A percentile compares a stretch with the other conserved stretches of the same genome.
phyloP scores from a whole-genome alignment of 495 filamentous ascomycete genomes.

The Hapsidospora chrysogenum region DNA sequence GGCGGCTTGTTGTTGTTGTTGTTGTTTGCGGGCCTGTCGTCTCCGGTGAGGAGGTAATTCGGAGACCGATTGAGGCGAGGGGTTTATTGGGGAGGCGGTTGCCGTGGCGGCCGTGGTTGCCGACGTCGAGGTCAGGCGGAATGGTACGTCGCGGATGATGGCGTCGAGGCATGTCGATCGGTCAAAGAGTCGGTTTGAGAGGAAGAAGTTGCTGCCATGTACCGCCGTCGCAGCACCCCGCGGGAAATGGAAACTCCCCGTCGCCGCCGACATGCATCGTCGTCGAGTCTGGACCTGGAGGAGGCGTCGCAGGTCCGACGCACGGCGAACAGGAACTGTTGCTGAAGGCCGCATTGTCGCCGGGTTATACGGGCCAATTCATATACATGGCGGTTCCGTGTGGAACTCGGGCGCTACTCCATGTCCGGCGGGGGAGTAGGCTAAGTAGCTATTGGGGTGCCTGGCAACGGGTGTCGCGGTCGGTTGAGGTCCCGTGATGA shows the following conservation, averaged over 20 bases:
- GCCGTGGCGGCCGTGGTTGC: background rate
- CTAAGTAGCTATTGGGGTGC: too few relatives aligned
- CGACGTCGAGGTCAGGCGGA: constrained; percentile 1
- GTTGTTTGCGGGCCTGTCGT: constrained; percentile 1
- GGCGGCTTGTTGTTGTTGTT: too few relatives aligned
- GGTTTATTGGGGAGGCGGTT: constrained; percentile 1
- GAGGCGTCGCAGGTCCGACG: constrained; percentile 1
- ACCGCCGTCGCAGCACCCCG: background rate
- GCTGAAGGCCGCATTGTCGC: constrained; percentile 2
- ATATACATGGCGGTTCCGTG: too few relatives aligned
- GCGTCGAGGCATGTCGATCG: constrained; percentile 1
- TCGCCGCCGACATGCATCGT: background rate
- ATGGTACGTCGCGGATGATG: background rate
- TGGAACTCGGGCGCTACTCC: too few relatives aligned
- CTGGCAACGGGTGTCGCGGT: too few relatives aligned
- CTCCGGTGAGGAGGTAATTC: constrained; percentile 1
- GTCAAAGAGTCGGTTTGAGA: background rate
- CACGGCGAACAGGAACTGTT: background rate
- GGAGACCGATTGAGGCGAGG: background rate
- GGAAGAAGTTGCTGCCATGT: background rate
- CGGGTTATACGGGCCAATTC: too few relatives aligned
- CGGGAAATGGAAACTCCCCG: background rate
- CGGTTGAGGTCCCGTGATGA: too few relatives aligned
- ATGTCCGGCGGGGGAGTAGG: too few relatives aligned
- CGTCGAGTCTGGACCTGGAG: background rate